Conservation (phyloP, 2,329 filamentous ascomycete genomes). For the Clonostachys sp. region DNA sequence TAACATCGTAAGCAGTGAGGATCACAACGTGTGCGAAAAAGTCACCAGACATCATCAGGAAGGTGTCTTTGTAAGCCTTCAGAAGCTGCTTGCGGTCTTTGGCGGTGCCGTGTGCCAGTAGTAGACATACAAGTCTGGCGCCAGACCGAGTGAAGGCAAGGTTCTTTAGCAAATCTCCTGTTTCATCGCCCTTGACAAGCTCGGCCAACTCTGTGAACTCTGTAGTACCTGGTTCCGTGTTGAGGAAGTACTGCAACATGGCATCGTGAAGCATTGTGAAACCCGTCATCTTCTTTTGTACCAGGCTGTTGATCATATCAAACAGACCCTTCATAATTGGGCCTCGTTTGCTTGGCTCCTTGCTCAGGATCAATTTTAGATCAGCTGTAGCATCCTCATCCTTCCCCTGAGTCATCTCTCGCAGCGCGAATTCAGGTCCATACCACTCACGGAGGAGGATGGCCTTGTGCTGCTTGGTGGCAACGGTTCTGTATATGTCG, state of each 20-base stretch:
- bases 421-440: conserved; percentile 84
- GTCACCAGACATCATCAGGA: conserved; percentile 81
- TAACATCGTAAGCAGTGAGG: conserved; percentile 80
- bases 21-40: conserved; percentile 74
- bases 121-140: conserved; percentile 73
- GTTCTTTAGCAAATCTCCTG: conserved; percentile 88
- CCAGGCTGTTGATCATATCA: conserved; percentile 83
- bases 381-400: conserved; percentile 59
- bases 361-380: conserved; percentile 68
- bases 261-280: conserved; percentile 98
- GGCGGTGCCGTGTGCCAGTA: conserved; percentile 78
- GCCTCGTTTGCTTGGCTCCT: conserved; percentile 77
- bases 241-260: conserved; percentile 94
- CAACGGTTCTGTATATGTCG: conserved; percentile 88
- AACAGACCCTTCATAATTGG: conserved; percentile 83
- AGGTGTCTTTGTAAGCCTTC: conserved; percentile 84
- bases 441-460: conserved; percentile 92
- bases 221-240: conserved; percentile 68
- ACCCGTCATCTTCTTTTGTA: conserved; percentile 94
- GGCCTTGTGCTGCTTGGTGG: conserved; percentile 81
- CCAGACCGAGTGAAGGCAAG: conserved; percentile 93
- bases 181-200: conserved; percentile 85
- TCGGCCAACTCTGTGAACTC: conserved; percentile 87
- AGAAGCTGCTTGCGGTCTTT: conserved; percentile 92
- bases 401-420: conserved; percentile 45